Evolutionary conservation across 352 stramenopile genomes (phyloP).

Genomic region (Pythium insidiosum): DNA sequence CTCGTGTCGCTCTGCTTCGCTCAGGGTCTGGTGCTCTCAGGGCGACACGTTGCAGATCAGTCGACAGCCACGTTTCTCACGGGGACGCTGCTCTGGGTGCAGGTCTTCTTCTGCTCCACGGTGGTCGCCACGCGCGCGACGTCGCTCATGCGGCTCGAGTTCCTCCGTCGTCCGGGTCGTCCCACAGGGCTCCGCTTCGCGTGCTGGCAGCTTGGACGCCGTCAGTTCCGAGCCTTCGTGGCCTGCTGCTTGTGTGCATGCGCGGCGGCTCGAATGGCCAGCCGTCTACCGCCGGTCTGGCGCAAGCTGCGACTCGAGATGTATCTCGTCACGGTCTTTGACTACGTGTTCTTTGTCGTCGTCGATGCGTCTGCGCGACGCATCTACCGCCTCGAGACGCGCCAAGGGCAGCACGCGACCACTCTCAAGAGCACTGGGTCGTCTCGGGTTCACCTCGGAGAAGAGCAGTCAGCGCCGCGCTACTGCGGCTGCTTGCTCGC

Average conservation of each 20-base stretch:
- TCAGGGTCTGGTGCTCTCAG: neutral
- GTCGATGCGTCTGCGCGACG: neutral
- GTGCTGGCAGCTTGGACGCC: neutral
- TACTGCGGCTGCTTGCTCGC: neutral
- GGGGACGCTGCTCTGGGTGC: neutral
- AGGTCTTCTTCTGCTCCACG: neutral
- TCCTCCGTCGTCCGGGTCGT: neutral
- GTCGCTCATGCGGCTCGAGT: neutral
- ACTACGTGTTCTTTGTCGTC: neutral
- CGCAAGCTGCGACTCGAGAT: neutral
- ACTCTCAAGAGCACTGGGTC: too few relatives aligned
- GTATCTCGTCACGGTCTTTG: neutral
- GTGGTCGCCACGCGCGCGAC: neutral
- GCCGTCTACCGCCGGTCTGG: too few relatives aligned
- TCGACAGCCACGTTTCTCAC: neutral
- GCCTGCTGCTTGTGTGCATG: neutral
- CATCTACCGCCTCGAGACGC: neutral
- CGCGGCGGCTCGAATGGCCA: too few relatives aligned
- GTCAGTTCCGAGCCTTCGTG: neutral
- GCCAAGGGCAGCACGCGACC: neutral
- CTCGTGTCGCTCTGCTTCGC: neutral
- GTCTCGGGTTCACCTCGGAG: too few relatives aligned
- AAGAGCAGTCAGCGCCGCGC: too few relatives aligned
- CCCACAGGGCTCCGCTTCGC: neutral
- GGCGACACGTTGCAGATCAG: neutral